Base-by-base conservation (phyloP, 768 basidiomycete genomes). In the Scleroderma citrinum region DNA sequence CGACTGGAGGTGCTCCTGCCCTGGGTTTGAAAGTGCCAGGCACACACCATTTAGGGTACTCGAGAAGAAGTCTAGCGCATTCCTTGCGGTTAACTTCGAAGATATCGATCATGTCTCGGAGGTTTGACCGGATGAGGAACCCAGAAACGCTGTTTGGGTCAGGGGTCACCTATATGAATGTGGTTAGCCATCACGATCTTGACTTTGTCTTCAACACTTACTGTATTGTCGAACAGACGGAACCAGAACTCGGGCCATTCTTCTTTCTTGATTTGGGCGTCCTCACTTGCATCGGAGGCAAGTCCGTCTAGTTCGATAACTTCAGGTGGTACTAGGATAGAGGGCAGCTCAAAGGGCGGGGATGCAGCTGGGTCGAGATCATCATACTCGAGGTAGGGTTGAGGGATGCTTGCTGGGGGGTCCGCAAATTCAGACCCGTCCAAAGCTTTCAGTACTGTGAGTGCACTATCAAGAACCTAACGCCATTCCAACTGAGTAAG, bases 81-180 rank as follows among this genome's bases (percentile, higher is more conserved):
- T 99, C 96, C 65, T 95, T 96, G 47, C 96, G 81, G 65, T 99
- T 98, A 44, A 96, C 80, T 65, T 98, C 95, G 59, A 90, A 98
- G 14, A 97, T 86, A 49, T 91, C 81, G 36, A 96, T 67, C 17
- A 85, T 77, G 60, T 97, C 93, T 7, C 81, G 68, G 10, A 96
- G 65, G 20, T 82, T 74, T 11, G 83, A 77, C 21, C 87, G 86
- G 5, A 96, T 76, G 23, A 85, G 73, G 66, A 92, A 95, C 3
- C 93, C 93, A 8, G 80, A 69, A 0, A 87, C 79, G 3, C 82
- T 86, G 42, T 75, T 76, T 3, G 85, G 80, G 49, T 89, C 78
- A 1, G 90, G 90, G 1, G 88, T 85, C 19, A 89, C 70, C 92
- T 94, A 56, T 13, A 37, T 48, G 47, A 11, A 47, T 47, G 21